phyloP scores from a whole-genome alignment of 2,329 filamentous ascomycete species.

The Albifimbria verrucaria region DNA sequence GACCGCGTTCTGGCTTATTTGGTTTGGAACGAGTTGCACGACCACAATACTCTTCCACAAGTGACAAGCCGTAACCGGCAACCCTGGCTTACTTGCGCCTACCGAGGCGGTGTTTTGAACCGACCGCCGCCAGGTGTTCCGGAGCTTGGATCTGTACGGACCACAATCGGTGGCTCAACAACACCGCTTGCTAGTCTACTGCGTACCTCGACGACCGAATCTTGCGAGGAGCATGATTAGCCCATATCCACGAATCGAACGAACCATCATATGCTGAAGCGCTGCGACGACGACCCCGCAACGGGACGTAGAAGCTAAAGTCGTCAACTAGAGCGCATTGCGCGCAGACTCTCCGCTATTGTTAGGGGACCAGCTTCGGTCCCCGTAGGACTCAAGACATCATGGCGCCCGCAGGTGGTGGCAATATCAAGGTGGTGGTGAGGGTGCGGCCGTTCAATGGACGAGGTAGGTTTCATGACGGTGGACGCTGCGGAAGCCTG shows the following conservation, averaged over 20 bases:
- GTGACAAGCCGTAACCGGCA: not conserved
- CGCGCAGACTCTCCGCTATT: constrained; percentile 16
- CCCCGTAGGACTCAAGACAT: constrained; percentile 26
- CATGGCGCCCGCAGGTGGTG: constrained; percentile 63
- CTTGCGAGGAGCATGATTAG: not conserved
- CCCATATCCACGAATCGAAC: not conserved
- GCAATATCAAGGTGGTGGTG: constrained; percentile 99
- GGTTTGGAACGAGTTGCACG: not conserved
- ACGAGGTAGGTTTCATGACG: constrained; percentile 62
- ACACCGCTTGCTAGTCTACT: not conserved
- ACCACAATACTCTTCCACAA: not conserved
- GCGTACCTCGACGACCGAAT: not conserved
- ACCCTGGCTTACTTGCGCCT: not conserved
- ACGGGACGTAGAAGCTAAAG: constrained; percentile 8
- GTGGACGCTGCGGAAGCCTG: constrained; percentile 1
- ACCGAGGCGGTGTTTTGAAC: not conserved
- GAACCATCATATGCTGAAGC: not conserved
- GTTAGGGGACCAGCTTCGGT: constrained; percentile 32
- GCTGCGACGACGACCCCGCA: not conserved
- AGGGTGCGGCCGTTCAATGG: constrained; percentile 92
- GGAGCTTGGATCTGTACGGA: too few relatives aligned
- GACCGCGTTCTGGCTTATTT: constrained; percentile 4
- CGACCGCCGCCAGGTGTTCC: not conserved
- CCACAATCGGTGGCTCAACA: not conserved
- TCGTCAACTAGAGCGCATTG: constrained; percentile 22